These are phyloP conservation scores for Thalassiosira exigua DNA, from an alignment of 352 stramenopile species.

Conservation along the genomic window DNA sequence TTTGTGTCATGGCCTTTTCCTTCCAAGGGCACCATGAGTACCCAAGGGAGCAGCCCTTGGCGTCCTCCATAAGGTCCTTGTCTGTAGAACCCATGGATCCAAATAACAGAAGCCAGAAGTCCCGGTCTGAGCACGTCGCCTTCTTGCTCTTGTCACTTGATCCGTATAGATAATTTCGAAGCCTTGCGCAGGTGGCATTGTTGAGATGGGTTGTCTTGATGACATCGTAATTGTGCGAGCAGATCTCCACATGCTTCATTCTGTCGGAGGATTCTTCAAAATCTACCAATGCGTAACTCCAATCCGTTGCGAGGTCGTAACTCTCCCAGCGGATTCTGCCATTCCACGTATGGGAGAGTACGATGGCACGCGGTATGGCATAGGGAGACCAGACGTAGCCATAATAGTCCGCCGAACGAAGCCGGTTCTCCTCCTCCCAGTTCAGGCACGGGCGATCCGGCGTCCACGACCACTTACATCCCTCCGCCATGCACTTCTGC, in stretches of 20 bases:
- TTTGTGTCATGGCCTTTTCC: no score
- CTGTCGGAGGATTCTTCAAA: constrained; percentile 25
- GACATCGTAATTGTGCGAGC: constrained; percentile 21
- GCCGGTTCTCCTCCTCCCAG: constrained; percentile 2
- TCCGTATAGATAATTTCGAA: constrained; percentile 37
- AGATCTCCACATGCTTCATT: constrained; percentile 20
- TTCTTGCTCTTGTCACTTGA: constrained; percentile 9
- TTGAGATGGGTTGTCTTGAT: constrained; percentile 31
- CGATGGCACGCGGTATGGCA: constrained; percentile 34
- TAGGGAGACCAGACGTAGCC: constrained; percentile 39
- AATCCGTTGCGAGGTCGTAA: constrained; percentile 13
- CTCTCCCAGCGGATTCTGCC: constrained; percentile 1
- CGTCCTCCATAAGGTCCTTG: constrained; percentile 10
- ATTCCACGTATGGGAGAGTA: constrained; percentile 23
- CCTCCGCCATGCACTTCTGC: constrained; percentile 21
- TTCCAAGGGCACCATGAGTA: constrained; percentile 17
- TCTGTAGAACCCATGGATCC: constrained; percentile 38
- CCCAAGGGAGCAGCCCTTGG: constrained; percentile 17
- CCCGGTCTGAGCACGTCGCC: constrained; percentile 22
- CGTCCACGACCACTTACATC: constrained; percentile 30
- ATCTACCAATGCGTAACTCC: constrained; percentile 23
- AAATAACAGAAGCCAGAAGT: constrained; percentile 30
- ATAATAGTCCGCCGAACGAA: constrained; percentile 30
- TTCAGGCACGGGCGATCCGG: neutral
- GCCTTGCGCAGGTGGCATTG: constrained; percentile 4